Evolutionary conservation across 768 basidiomycete species (phyloP), one percentile per base, ranked within the genome.

Genomic region (Cystofilobasidium bisporidii): DNA sequence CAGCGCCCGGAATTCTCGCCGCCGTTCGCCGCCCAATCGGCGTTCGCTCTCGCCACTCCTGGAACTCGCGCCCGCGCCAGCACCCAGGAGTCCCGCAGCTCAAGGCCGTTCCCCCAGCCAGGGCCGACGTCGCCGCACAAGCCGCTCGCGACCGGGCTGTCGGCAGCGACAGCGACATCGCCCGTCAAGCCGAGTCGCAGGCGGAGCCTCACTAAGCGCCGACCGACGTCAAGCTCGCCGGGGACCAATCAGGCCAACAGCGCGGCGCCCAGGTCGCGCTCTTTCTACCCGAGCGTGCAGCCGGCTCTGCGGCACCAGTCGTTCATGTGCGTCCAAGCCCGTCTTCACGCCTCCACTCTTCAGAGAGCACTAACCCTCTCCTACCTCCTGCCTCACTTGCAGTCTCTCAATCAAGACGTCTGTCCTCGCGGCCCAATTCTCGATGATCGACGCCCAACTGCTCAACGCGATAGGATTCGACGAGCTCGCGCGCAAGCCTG

Each of bases 401-500:
- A 68, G 67, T 22, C 30, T 68, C 55, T 33, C 61, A 8, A 22
- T 63, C 67, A 80, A 83, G 9, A 83, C 87, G 1, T 83, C 84
- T 43, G 77, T 77, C 6, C 75, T 96, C 40, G 87, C 87, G 1
- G 81, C 85, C 62, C 88, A 91, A 72, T 88, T 93, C 73, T 82
- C 87, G 10, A 86, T 90, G 82, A 90, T 94, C 71, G 91, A 94
- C 71, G 82, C 88, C 30, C 91, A 93, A 72, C 78, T 93, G 64
- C 89, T 91, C 75, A 84, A 88, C 76, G 82, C 83, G 17, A 82
- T 94, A 75, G 87, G 86, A 72, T 91, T 91, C 73, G 89, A 92
- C 73, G 91, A 94, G 73, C 81, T 91, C n/a, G 84, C 90, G 58
- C 48, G 45, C 50, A 56, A 33, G 10, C 59, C 59, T 57, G 50